Evolutionary conservation across 768 basidiomycete species (phyloP).

Genomic region (Mycena rebaudengoi): DNA sequence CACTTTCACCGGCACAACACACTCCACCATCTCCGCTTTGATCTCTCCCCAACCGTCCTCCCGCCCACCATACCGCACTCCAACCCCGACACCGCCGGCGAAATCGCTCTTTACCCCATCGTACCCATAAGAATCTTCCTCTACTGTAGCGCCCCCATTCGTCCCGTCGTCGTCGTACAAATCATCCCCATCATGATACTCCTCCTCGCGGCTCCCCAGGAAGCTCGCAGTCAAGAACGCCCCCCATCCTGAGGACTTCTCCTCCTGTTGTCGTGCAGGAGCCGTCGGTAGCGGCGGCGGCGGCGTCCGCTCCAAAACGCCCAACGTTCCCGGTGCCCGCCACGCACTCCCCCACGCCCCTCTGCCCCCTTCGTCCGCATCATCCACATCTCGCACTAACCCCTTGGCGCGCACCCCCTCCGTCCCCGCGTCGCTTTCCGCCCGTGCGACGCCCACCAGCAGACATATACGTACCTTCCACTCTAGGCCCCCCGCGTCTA

Average conservation of each 20-base stretch:
- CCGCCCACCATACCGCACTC: conserved; percentile 60
- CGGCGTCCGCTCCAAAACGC: conserved; percentile 46
- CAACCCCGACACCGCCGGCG: conserved; percentile 60
- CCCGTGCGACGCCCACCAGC: conserved; percentile 76
- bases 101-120: conserved; percentile 58
- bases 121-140: conserved; percentile 43
- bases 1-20: conserved; percentile 88
- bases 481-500: conserved; percentile 81
- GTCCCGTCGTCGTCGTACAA: conserved; percentile 48
- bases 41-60: conserved; percentile 74
- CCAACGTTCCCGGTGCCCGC: conserved; percentile 60
- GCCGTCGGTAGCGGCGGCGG: conserved; percentile 30
- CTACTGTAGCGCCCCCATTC: conserved; percentile 33
- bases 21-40: conserved; percentile 88
- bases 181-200: conserved; percentile 68
- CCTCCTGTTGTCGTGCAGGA: no score
- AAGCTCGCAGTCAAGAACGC: conserved; percentile 48
- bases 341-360: conserved; percentile 81
- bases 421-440: conserved; percentile 51
- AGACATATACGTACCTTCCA: conserved; percentile 92
- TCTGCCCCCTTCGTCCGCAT: conserved; percentile 28
- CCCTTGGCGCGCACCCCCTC: conserved; percentile 64
- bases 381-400: conserved; percentile 60
- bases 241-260: conserved; percentile 46
- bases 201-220: conserved; percentile 49